Evolutionary conservation across 805 yeast genomes (phyloP).

Genomic region (Kluyveromyces wickerhamii): DNA sequence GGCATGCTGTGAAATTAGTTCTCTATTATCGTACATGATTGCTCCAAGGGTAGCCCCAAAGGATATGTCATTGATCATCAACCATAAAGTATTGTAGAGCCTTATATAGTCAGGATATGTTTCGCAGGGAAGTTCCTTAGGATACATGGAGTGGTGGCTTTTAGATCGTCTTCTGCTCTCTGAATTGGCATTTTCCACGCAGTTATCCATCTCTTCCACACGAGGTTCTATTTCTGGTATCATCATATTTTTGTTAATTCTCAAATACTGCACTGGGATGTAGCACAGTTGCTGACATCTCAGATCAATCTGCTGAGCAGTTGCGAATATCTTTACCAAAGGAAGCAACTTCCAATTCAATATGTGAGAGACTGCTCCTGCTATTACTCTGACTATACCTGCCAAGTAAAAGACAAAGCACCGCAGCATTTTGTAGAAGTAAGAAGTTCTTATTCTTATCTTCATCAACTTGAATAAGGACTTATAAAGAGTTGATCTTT

Average conservation of each 20-base stretch:
- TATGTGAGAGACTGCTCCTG: constrained; percentile 13
- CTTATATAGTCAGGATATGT: constrained; percentile 58
- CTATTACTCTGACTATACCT: constrained; percentile 10
- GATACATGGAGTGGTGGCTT: constrained; percentile 6
- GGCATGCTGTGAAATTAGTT: constrained; percentile 33
- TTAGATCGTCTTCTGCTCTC: neutral
- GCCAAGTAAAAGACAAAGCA: constrained; percentile 6
- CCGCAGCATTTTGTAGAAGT: neutral
- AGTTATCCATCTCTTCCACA: constrained; percentile 13
- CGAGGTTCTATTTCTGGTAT: constrained; percentile 14
- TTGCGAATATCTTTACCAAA: constrained; percentile 38
- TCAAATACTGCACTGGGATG: constrained; percentile 71
- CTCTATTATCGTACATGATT: constrained; percentile 34
- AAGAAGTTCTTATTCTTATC: neutral
- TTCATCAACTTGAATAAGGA: neutral
- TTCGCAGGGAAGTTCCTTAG: constrained; percentile 33
- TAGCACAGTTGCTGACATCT: constrained; percentile 67
- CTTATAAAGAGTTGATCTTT: neutral
- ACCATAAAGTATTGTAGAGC: constrained; percentile 83
- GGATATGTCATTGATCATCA: constrained; percentile 72
- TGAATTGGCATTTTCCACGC: neutral
- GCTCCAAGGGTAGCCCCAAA: constrained; percentile 59
- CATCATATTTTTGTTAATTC: constrained; percentile 31
- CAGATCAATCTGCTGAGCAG: constrained; percentile 72
- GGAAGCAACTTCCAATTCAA: constrained; percentile 15